Evolutionary conservation across 2,329 filamentous ascomycete genomes (phyloP).

Genomic region (Fusarium circinatum): DNA sequence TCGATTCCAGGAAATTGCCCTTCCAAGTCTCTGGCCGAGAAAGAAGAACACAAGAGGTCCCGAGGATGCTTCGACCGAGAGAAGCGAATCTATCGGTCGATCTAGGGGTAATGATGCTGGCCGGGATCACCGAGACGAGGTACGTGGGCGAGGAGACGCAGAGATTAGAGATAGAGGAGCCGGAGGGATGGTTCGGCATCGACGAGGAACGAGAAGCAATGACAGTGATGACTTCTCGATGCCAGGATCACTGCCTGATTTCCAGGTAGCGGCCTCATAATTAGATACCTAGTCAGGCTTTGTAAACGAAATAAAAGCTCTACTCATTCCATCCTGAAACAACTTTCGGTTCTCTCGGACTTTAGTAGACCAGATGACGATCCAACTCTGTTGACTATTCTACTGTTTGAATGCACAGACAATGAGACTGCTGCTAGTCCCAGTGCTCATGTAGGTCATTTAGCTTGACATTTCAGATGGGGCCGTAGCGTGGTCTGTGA

Average conservation of each 20-base stretch:
- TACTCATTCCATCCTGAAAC: constrained; percentile 2
- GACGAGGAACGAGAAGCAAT: constrained; percentile 49
- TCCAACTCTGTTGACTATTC: background rate
- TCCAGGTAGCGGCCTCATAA: constrained; percentile 46
- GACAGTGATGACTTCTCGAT: constrained; percentile 56
- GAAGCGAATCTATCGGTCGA: constrained; percentile 60
- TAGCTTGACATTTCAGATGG: background rate
- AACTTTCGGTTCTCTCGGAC: background rate
- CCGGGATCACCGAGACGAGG: constrained; percentile 62
- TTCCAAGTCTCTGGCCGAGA: constrained; percentile 84
- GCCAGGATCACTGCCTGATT: constrained; percentile 58
- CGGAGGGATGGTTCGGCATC: constrained; percentile 52
- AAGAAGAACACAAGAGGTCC: constrained; percentile 85
- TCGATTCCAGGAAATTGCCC: constrained; percentile 85
- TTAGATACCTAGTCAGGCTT: constrained; percentile 1
- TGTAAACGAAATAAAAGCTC: constrained; percentile 3
- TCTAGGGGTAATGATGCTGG: constrained; percentile 64
- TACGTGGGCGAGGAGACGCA: constrained; percentile 58
- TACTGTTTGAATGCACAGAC: constrained; percentile 17
- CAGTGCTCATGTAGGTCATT: constrained; percentile 11
- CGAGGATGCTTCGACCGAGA: constrained; percentile 64
- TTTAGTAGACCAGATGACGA: background rate
- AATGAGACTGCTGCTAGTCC: background rate
- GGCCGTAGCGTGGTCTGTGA: constrained; percentile 16
- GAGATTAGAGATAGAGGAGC: constrained; percentile 51